Percentiles rank a stretch among this genome's conserved stretches.
Evolutionary conservation across 1,284 basidiomycete species (phyloP).

Genomic region (Chalciporus piperatoides): DNA sequence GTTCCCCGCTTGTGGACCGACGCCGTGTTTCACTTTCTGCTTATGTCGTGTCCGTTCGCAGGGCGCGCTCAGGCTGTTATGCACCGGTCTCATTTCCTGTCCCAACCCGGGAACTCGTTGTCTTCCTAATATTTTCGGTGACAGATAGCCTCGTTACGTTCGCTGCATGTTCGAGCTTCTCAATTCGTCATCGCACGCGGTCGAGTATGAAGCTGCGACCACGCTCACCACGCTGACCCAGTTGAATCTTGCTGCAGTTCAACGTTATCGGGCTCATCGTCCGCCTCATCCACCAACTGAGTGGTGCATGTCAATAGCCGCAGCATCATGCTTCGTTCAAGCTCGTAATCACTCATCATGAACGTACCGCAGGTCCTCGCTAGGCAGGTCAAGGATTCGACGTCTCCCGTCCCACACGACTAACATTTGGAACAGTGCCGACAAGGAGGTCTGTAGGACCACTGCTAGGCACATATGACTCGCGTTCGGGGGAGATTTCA

Average conservation of each 20-base stretch:
- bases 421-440: constrained; percentile 54
- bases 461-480: no score
- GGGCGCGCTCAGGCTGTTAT: no score
- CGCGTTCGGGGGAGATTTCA: no score
- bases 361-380: constrained; percentile 91
- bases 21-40: constrained; percentile 84
- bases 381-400: constrained; percentile 42
- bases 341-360: constrained; percentile 73
- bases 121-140: constrained; percentile 12
- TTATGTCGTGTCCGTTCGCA: constrained; percentile 31
- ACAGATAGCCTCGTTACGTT: constrained; percentile 83
- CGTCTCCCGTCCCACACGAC: neutral
- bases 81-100: no score
- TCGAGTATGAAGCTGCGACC: constrained; percentile 98
- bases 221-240: constrained; percentile 94
- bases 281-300: neutral
- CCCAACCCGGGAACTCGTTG: neutral
- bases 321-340: no score
- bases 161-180: constrained; percentile 94
- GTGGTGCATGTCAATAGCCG: constrained; percentile 29
- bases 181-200: constrained; percentile 86
- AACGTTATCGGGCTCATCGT: constrained; percentile 34
- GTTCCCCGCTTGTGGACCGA: constrained; percentile 88
- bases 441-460: constrained; percentile 90
- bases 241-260: constrained; percentile 83